Base-by-base conservation (phyloP, 352 stramenopile genomes). In the Pythium rhizo-oryzae region DNA sequence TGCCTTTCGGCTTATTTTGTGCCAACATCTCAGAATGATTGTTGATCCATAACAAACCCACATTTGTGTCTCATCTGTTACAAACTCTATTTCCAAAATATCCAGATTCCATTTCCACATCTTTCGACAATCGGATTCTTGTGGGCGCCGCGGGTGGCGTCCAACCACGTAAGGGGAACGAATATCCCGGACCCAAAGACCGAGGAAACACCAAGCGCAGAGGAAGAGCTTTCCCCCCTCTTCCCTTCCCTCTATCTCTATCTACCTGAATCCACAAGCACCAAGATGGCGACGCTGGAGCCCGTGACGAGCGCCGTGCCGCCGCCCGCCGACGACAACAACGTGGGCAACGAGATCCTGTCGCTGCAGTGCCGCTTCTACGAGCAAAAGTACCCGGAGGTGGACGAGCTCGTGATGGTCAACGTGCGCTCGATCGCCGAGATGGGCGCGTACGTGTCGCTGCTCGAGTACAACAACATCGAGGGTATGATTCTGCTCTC, bases 401-500 rank as follows among this genome's bases (percentile, higher is more conserved):
- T 99, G 63, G 97, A 99, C 78, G 96, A 97, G 67, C 87, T 99
- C 44, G 98, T 99, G 46, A 96, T 98, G 87, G 92, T 98, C 46
- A 93, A 97, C 71, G 91, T 98, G 74, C 93, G 94, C 46, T 98
- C 94, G 73, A 99, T 99, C 79, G 98, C 97, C 57, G 98, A 99
- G 75, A 99, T 99, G 98, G 98, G 98, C 55, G 98, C 98, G 24
- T 99, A 99, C 81, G 98, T 99, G 56, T 98, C 92, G 51, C 87
- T 99, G 47, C 89, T 99, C 54, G 98, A 99, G 86, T 99, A 99
- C 92, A 99, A 99, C 87, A 99, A 99, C 85, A 99, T 99, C 70
- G 94, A 99, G 74, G 98, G 98, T 54, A 99, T 99, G 94, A 99
- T 99, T 75, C 73, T 99, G 71, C 83, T 99, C 12, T 99, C 92